Percentiles rank a stretch among this genome's conserved stretches.
Conservation (phyloP, 495 filamentous ascomycete species). For the Talaromyces stipitatus region DNA sequence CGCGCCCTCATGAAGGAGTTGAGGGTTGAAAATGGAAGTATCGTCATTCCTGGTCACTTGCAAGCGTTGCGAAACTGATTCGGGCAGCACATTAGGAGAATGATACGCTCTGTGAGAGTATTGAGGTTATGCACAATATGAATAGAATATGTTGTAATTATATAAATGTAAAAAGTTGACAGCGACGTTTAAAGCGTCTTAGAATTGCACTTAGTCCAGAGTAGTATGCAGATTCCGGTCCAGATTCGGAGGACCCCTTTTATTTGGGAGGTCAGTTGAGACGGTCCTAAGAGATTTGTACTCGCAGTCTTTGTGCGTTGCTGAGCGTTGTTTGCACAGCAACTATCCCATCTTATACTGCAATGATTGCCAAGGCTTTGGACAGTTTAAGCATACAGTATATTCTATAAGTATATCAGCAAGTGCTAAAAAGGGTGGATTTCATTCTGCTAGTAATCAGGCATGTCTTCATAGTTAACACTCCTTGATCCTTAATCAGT, state of each 20-base stretch:
- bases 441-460: background rate
- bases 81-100: too few species aligned
- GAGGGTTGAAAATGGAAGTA: too few species aligned
- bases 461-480: background rate
- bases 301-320: background rate
- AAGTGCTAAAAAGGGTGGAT: background rate
- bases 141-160: too few species aligned
- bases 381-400: background rate
- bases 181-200: background rate
- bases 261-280: background rate
- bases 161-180: background rate
- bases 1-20: too few species aligned
- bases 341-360: background rate
- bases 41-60: too few species aligned
- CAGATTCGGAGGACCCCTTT: background rate
- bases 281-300: background rate
- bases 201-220: slow-evolving; percentile 4
- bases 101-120: too few species aligned
- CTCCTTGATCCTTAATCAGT: background rate
- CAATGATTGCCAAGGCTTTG: background rate
- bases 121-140: too few species aligned
- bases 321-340: background rate
- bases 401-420: background rate
- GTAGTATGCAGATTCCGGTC: background rate
- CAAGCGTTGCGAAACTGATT: too few species aligned